Evolutionary conservation across 2,329 filamentous ascomycete species (phyloP).

Genomic region (Orbilia quercus): DNA sequence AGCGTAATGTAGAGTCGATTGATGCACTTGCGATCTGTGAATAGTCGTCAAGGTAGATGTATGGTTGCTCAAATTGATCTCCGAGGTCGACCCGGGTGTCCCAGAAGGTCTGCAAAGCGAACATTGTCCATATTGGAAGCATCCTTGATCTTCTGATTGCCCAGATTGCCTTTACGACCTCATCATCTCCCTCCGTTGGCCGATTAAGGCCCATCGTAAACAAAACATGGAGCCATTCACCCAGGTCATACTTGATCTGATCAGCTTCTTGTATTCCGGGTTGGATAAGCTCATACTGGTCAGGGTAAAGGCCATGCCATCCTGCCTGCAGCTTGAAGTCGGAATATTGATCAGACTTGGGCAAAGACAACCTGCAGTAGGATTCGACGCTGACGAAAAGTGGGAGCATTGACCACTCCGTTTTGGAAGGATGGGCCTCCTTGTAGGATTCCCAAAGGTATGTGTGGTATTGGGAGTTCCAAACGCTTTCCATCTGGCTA

Average conservation of each 20-base stretch:
- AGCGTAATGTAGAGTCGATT: not conserved
- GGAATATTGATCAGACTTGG: not conserved
- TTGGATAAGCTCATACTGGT: not conserved
- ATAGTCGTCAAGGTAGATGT: slow-evolving; percentile 1
- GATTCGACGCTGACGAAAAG: not conserved
- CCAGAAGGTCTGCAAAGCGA: slow-evolving; percentile 6
- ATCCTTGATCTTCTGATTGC: not conserved
- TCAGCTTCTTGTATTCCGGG: not conserved
- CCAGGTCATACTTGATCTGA: not conserved
- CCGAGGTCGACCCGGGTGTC: not conserved
- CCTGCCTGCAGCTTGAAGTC: not conserved
- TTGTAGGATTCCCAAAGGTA: not conserved
- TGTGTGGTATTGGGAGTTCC: not conserved
- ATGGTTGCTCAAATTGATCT: slow-evolving; percentile 6
- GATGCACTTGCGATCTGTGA: slow-evolving; percentile 2
- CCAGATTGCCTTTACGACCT: not conserved
- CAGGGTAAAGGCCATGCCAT: not conserved
- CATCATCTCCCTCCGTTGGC: slow-evolving; percentile 8
- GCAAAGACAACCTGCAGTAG: not conserved
- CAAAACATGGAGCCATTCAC: not conserved
- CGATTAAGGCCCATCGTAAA: not conserved
- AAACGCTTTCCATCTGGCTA: not conserved
- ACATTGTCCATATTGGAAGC: slow-evolving; percentile 12
- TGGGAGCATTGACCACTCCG: slow-evolving; percentile 12
- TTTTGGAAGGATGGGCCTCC: not conserved